Conservation (phyloP, 225 moss, liverwort and hornwort species). For the Sphagnum tenellum region DNA sequence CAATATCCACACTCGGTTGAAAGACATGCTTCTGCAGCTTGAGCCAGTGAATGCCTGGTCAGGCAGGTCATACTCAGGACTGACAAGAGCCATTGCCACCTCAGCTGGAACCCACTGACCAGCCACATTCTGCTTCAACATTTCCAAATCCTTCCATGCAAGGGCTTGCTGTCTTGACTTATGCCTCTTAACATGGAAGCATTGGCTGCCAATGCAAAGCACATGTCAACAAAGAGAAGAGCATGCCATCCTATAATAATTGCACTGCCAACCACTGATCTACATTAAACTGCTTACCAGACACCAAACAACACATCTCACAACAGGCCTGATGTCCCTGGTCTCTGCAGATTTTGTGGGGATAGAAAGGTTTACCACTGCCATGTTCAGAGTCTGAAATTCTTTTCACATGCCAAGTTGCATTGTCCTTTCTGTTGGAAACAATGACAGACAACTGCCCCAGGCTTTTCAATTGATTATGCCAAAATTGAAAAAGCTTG, state of each 20-base stretch:
- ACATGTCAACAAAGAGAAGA: not conserved
- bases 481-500: constrained; percentile 29
- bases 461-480: constrained; percentile 26
- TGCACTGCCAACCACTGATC: too few relatives aligned
- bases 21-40: constrained; percentile 11
- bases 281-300: too few relatives aligned
- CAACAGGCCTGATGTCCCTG: too few relatives aligned
- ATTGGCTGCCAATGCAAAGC: constrained; percentile 19
- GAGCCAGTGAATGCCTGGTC: constrained; percentile 11
- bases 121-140: constrained; percentile 42
- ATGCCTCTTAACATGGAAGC: constrained; percentile 22
- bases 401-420: constrained; percentile 28
- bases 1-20: constrained; percentile 10
- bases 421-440: constrained; percentile 22
- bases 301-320: too few relatives aligned
- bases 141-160: constrained; percentile 54
- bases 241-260: too few relatives aligned
- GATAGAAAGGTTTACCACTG: constrained; percentile 20
- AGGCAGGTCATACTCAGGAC: constrained; percentile 7
- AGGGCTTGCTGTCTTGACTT: constrained; percentile 41
- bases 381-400: constrained; percentile 19
- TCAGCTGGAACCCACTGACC: constrained; percentile 14
- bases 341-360: too few relatives aligned
- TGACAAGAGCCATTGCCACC: constrained; percentile 7
- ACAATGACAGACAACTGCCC: constrained; percentile 15